Evolutionary conservation across 2,329 filamentous ascomycete species (phyloP).

Genomic region (Epichloe glyceriae): DNA sequence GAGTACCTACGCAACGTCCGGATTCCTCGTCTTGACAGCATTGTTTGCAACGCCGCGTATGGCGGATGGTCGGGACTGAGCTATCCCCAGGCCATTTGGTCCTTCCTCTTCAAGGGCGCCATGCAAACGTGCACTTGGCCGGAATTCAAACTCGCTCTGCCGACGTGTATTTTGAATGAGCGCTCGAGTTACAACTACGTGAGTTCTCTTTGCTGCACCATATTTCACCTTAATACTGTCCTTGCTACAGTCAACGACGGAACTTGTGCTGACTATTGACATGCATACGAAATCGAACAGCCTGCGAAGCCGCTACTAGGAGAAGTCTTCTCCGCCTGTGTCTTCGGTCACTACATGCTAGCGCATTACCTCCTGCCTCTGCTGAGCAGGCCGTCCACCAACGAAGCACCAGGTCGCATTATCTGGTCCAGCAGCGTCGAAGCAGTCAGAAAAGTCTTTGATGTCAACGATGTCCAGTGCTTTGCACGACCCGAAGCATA

Average conservation of each 20-base stretch:
- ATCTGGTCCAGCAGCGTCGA: slow-evolving; percentile 85
- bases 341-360: slow-evolving; percentile 91
- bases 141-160: slow-evolving; percentile 53
- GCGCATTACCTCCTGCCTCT: slow-evolving; percentile 68
- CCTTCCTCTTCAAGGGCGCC: slow-evolving; percentile 44
- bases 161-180: slow-evolving; percentile 31
- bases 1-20: slow-evolving; percentile 29
- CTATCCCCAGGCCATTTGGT: slow-evolving; percentile 46
- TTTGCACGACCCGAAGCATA: slow-evolving; percentile 53
- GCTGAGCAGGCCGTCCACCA: slow-evolving; percentile 37
- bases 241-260: neutral
- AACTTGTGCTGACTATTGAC: neutral
- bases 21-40: slow-evolving; percentile 60
- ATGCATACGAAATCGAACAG: slow-evolving; percentile 21
- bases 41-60: slow-evolving; percentile 80
- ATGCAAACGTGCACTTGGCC: slow-evolving; percentile 64
- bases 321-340: slow-evolving; percentile 77
- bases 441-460: slow-evolving; percentile 40
- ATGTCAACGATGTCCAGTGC: slow-evolving; percentile 63
- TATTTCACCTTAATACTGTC: neutral
- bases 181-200: slow-evolving; percentile 23
- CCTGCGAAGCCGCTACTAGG: slow-evolving; percentile 49
- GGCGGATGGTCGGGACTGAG: slow-evolving; percentile 75
- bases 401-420: slow-evolving; percentile 47
- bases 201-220: slow-evolving; percentile 5